Evolutionary conservation across 768 basidiomycete genomes (phyloP).

Genomic region (Auriculariales sp.): DNA sequence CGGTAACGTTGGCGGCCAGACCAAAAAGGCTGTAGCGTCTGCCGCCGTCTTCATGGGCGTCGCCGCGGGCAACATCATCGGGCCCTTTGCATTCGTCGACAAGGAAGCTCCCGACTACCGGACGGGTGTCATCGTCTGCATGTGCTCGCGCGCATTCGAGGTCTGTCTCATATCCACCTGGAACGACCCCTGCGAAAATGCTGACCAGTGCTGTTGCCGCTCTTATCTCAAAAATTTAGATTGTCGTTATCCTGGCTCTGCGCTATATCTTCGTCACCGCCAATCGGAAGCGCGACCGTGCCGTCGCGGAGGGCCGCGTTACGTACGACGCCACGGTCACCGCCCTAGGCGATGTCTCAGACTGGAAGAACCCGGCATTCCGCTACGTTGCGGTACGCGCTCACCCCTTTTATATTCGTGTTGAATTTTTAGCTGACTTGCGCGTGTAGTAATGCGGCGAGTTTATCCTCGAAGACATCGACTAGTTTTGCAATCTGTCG

Average conservation of each 20-base stretch:
- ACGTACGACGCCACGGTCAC: background rate
- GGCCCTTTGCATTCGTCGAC: conserved; percentile 13
- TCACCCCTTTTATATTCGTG: no score
- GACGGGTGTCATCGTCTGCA: conserved; percentile 14
- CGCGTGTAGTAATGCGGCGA: background rate
- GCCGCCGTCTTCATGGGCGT: conserved; percentile 20
- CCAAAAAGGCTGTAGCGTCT: conserved; percentile 18
- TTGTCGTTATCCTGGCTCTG: background rate
- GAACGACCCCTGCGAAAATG: no score
- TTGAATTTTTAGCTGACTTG: no score
- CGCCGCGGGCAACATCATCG: conserved; percentile 16
- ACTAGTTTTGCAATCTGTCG: no score
- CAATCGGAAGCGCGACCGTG: background rate
- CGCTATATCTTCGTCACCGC: background rate
- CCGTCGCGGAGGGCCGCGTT: background rate
- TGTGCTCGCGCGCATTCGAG: background rate
- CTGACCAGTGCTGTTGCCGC: no score
- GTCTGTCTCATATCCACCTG: background rate
- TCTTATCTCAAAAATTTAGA: background rate
- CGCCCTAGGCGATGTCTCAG: background rate
- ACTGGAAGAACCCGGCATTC: conserved; percentile 3
- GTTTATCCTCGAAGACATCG: no score
- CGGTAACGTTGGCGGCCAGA: conserved; percentile 24
- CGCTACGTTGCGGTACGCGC: conserved; percentile 2
- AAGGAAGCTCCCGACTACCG: conserved; percentile 16